These are phyloP conservation scores for Candida tibetensis DNA, from an alignment of 805 yeast genomes.

Conservation along the genomic window DNA sequence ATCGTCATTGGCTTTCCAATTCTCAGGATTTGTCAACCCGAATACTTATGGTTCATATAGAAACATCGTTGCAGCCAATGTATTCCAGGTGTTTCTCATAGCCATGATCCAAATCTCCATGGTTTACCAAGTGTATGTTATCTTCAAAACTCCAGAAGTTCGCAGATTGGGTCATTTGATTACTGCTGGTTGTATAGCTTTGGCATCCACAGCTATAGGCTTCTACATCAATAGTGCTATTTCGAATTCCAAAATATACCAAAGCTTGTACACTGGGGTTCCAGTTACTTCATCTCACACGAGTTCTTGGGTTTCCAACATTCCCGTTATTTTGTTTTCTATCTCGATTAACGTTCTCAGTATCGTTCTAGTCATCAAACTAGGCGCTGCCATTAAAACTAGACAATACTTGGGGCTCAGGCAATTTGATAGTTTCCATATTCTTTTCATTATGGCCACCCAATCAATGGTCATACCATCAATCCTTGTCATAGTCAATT, in stretches of 20 bases:
- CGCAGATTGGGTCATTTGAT: conserved; percentile 39
- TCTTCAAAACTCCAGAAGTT: conserved; percentile 61
- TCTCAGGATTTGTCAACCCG: conserved; percentile 28
- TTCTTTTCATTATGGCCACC: conserved; percentile 72
- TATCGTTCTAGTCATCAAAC: conserved; percentile 58
- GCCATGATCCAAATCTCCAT: conserved; percentile 62
- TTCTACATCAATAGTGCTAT: conserved; percentile 57
- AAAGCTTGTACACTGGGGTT: background rate
- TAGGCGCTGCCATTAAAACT: conserved; percentile 64
- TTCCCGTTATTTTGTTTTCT: conserved; percentile 63
- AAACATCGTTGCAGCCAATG: conserved; percentile 59
- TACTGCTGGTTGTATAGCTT: conserved; percentile 34
- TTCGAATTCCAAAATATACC: conserved; percentile 36
- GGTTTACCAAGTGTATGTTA: conserved; percentile 66
- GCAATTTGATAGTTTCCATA: conserved; percentile 81
- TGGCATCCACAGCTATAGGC: conserved; percentile 55
- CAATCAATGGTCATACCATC: conserved; percentile 85
- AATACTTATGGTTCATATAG: conserved; percentile 35
- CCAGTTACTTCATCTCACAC: background rate
- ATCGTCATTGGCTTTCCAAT: conserved; percentile 45
- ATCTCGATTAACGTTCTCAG: conserved; percentile 65
- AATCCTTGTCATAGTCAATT: conserved; percentile 57
- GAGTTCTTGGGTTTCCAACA: conserved; percentile 42
- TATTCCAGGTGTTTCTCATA: conserved; percentile 59
- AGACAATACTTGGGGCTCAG: conserved; percentile 75